Conservation (phyloP, 208 protist genomes). For the Naegleria gruberi region DNA sequence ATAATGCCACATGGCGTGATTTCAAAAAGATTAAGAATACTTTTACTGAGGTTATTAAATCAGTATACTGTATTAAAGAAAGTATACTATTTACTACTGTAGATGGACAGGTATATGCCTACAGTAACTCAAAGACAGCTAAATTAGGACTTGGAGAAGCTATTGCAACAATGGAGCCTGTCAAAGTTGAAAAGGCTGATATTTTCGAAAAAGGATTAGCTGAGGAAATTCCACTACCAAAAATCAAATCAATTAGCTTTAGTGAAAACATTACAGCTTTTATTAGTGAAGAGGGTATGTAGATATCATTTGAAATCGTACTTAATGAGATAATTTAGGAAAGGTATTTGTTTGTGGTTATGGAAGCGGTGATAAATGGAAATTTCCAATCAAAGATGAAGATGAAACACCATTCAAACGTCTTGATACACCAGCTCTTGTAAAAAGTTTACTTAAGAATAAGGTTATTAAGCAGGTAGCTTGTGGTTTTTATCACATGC, state of each 20-base stretch:
- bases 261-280: neutral
- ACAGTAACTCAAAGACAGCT: neutral
- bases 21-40: neutral
- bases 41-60: neutral
- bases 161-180: neutral
- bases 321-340: neutral
- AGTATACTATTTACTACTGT: neutral
- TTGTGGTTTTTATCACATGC: neutral
- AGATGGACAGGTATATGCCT: neutral
- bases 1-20: neutral
- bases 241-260: neutral
- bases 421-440: neutral
- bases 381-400: neutral
- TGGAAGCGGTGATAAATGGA: neutral
- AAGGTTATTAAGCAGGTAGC: neutral
- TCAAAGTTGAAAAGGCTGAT: neutral
- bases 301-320: too few relatives aligned
- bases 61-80: neutral
- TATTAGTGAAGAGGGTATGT: neutral
- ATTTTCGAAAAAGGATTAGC: neutral
- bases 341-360: neutral
- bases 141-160: neutral
- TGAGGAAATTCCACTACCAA: neutral
- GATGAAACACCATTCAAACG: neutral
- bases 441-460: neutral